These are phyloP conservation scores for Teunomyces pallodes DNA, from an alignment of 805 yeast species.

Conservation along the genomic window DNA sequence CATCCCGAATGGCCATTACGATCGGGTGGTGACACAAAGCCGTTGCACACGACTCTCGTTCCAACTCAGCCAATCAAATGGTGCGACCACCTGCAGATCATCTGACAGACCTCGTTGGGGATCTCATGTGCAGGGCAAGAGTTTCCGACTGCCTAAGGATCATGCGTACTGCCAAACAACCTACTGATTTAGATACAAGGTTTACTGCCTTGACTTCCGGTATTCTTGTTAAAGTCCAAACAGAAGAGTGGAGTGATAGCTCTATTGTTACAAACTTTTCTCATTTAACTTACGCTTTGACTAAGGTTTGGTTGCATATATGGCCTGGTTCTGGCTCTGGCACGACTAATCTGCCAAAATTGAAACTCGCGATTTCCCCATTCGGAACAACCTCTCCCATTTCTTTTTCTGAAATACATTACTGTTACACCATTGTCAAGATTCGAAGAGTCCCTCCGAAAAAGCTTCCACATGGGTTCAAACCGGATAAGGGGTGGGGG, in stretches of 20 bases:
- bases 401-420: background rate
- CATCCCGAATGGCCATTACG: conserved; percentile 5
- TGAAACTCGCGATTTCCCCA: background rate
- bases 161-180: background rate
- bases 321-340: background rate
- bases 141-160: background rate
- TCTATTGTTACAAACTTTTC: background rate
- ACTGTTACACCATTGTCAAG: background rate
- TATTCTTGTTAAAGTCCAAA: background rate
- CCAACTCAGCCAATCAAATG: background rate
- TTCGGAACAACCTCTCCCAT: background rate
- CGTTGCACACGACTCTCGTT: conserved; percentile 3
- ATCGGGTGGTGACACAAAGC: conserved; percentile 3
- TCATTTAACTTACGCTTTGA: background rate
- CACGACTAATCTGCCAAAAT: background rate
- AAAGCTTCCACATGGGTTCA: no score
- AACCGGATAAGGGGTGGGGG: no score
- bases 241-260: background rate
- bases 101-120: background rate
- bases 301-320: background rate
- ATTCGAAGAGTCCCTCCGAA: background rate
- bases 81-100: background rate
- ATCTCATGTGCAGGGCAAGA: background rate
- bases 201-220: background rate
- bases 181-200: background rate